Percentiles rank a stretch among this genome's conserved stretches.
Evolutionary conservation across 805 yeast species (phyloP).

Genomic region (Wickerhamiella allomyrinae): DNA sequence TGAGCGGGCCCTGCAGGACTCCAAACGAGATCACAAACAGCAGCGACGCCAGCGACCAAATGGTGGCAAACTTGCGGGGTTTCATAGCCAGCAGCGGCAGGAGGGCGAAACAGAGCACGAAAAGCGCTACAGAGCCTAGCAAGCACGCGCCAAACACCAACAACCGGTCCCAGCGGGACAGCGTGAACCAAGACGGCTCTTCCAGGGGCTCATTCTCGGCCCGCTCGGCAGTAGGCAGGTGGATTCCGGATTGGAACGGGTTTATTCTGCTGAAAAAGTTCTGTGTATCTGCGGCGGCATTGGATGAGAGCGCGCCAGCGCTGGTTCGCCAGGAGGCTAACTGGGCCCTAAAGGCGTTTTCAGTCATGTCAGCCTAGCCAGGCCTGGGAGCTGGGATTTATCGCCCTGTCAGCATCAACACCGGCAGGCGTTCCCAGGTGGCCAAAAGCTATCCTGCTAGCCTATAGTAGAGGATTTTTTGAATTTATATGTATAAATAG

Average conservation of each 20-base stretch:
- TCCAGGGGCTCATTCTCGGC: conserved; percentile 20
- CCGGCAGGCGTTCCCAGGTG: too few species aligned
- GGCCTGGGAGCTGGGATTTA: too few species aligned
- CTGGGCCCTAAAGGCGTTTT: conserved; percentile 24
- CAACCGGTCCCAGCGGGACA: conserved; percentile 65
- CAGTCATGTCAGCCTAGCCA: conserved; percentile 13
- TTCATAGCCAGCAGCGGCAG: conserved; percentile 81
- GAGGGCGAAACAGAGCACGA: conserved; percentile 63
- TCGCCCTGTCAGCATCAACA: too few species aligned
- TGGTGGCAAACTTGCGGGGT: conserved; percentile 76
- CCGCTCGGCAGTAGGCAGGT: conserved; percentile 18
- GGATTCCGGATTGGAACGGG: conserved; percentile 19
- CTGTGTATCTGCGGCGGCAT: conserved; percentile 15
- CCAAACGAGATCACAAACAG: conserved; percentile 83
- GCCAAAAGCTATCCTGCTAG: too few species aligned
- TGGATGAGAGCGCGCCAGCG: conserved; percentile 12
- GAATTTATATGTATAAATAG: too few species aligned
- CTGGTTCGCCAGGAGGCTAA: conserved; percentile 22
- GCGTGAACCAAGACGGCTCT: conserved; percentile 28
- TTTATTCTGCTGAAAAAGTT: conserved; percentile 19
- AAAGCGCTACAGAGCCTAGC: conserved; percentile 65
- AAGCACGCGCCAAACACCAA: conserved; percentile 66
- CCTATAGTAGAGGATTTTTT: too few species aligned
- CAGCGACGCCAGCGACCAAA: conserved; percentile 84
- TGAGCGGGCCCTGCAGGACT: conserved; percentile 80